Conservation (phyloP, 2,329 filamentous ascomycete genomes). For the Fusarium lateritium region DNA sequence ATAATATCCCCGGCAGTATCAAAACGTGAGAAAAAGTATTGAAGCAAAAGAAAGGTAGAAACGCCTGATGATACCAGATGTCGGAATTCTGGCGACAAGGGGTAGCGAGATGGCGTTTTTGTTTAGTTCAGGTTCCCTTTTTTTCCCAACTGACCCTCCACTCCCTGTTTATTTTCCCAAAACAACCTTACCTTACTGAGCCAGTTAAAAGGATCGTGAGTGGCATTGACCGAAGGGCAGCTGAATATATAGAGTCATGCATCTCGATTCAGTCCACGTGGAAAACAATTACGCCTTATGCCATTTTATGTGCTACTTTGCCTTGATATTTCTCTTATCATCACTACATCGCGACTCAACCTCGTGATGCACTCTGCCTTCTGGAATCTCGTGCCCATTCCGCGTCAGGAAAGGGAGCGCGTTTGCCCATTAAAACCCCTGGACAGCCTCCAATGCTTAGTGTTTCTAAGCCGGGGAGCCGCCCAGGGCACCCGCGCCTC, state of each 20-base stretch:
- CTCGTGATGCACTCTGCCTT: slow-evolving; percentile 6
- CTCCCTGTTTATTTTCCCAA: not conserved
- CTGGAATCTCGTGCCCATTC: slow-evolving; percentile 3
- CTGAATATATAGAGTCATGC: not conserved
- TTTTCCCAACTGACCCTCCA: slow-evolving; percentile 8
- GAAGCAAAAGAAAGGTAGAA: slow-evolving; percentile 22
- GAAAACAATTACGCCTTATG: too few species aligned
- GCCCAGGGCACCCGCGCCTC: slow-evolving; percentile 30
- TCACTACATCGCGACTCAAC: not conserved
- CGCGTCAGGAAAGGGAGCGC: slow-evolving; percentile 5
- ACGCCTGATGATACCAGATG: slow-evolving; percentile 2
- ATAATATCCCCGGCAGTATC: slow-evolving; percentile 6
- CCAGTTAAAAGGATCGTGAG: slow-evolving; percentile 5
- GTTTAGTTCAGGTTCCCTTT: not conserved
- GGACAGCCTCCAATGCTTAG: slow-evolving; percentile 32
- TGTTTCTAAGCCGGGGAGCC: slow-evolving; percentile 38
- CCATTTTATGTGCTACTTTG: too few species aligned
- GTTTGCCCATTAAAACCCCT: slow-evolving; percentile 42
- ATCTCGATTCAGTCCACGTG: not conserved
- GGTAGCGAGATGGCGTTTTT: slow-evolving; percentile 8
- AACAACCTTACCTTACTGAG: not conserved
- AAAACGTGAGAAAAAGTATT: slow-evolving; percentile 4
- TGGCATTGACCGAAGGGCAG: slow-evolving; percentile 2
- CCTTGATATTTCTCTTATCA: too few species aligned
- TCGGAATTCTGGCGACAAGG: slow-evolving; percentile 16